These are phyloP conservation scores for Podaxis rugospora DNA, from an alignment of 768 basidiomycete species.

Conservation along the genomic window DNA sequence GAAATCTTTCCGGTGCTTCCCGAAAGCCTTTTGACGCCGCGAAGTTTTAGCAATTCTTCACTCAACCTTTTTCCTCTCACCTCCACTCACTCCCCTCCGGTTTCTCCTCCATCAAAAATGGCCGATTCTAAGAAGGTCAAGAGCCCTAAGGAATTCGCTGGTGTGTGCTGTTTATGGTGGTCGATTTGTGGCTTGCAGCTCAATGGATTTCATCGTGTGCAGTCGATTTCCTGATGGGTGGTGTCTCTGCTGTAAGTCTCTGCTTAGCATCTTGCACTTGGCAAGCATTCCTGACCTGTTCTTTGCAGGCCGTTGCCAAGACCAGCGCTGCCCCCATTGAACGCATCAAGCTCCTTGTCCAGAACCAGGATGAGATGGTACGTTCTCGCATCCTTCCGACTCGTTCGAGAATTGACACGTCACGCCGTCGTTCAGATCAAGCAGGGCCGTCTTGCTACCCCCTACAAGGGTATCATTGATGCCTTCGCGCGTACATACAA, in stretches of 20 bases:
- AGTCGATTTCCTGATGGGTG: slow-evolving; percentile 97
- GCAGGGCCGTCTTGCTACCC: slow-evolving; percentile 93
- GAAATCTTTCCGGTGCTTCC: slow-evolving; percentile 42
- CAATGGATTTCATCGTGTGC: slow-evolving; percentile 16
- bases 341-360: slow-evolving; percentile 97
- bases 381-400: slow-evolving; percentile 15
- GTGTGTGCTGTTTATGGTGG: slow-evolving; percentile 37
- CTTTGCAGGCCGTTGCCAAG: slow-evolving; percentile 88
- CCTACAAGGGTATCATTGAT: slow-evolving; percentile 95
- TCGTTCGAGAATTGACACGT: slow-evolving; percentile 28
- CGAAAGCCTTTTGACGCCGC: slow-evolving; percentile 39
- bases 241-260: slow-evolving; percentile 79
- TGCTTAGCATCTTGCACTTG: neutral
- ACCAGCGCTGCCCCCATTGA: slow-evolving; percentile 99
- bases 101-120: slow-evolving; percentile 57
- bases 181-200: slow-evolving; percentile 14
- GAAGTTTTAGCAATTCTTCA: slow-evolving; percentile 39
- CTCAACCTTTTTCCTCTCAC: slow-evolving; percentile 29
- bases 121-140: slow-evolving; percentile 82
- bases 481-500: slow-evolving; percentile 89
- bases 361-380: slow-evolving; percentile 99
- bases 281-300: slow-evolving; percentile 14
- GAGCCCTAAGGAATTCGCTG: slow-evolving; percentile 86
- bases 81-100: slow-evolving; percentile 39
- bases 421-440: slow-evolving; percentile 68